Conservation (phyloP, 202 grass and related monocot genomes). For the Digitaria exilis region DNA sequence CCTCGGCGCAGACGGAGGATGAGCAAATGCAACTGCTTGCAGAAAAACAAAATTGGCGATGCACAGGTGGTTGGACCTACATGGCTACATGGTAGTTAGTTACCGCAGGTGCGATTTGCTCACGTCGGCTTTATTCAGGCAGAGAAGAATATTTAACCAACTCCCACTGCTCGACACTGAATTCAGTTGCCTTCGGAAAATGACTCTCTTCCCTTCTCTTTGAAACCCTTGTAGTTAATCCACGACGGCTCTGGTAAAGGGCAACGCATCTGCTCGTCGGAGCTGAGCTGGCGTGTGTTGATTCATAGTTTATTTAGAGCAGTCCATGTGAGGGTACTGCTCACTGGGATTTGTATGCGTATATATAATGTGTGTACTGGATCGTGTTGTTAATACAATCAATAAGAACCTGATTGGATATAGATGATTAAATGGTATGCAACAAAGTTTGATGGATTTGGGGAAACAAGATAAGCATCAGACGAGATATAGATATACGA, state of each 20-base stretch:
- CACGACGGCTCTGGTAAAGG: background rate
- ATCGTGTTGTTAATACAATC: background rate
- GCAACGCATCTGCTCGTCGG: background rate
- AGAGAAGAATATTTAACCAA: conserved; percentile 3
- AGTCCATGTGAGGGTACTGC: conserved; percentile 13
- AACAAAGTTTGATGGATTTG: background rate
- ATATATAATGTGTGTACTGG: background rate
- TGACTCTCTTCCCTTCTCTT: background rate
- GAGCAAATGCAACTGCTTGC: background rate
- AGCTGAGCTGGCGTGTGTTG: background rate
- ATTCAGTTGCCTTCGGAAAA: background rate
- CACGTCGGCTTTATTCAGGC: conserved; percentile 23
- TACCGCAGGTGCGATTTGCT: conserved; percentile 31
- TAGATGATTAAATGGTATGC: background rate
- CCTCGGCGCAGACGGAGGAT: background rate
- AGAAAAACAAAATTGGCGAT: background rate
- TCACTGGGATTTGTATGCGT: background rate
- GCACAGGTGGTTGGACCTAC: conserved; percentile 42
- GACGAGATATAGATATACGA: conserved; percentile 15
- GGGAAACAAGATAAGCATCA: background rate
- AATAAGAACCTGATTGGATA: background rate
- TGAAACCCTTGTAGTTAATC: too few relatives aligned
- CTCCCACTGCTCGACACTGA: background rate
- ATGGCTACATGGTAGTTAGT: conserved; percentile 17
- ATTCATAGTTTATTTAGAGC: conserved; percentile 1